Conservation (phyloP, 2,329 filamentous ascomycete genomes). For the Xylariaceae sp. region DNA sequence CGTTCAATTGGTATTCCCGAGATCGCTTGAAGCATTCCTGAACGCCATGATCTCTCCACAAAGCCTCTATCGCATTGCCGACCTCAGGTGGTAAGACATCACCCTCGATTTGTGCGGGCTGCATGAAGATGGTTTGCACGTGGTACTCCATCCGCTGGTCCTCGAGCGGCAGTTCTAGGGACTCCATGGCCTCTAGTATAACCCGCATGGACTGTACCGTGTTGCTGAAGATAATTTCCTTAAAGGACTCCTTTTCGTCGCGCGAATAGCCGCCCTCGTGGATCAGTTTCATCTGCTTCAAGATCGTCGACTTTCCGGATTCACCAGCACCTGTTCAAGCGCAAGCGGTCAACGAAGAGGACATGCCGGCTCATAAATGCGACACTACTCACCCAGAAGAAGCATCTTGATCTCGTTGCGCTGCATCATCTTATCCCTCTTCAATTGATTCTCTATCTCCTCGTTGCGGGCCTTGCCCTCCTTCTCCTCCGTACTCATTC, state of each 20-base stretch:
- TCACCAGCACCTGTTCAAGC: constrained; percentile 77
- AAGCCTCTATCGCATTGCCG: constrained; percentile 81
- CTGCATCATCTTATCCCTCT: constrained; percentile 97
- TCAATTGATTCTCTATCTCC: constrained; percentile 99
- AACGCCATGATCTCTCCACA: constrained; percentile 90
- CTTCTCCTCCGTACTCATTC: constrained; percentile 99
- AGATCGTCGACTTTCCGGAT: constrained; percentile 89
- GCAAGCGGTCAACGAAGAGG: background rate
- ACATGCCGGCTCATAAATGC: background rate
- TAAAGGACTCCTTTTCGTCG: constrained; percentile 69
- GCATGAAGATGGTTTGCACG: constrained; percentile 98
- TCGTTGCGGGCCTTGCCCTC: constrained; percentile 99
- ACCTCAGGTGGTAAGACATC: constrained; percentile 93
- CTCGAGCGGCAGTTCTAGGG: constrained; percentile 72
- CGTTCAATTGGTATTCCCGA: constrained; percentile 92
- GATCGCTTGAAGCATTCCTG: constrained; percentile 95
- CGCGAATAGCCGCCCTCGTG: constrained; percentile 98
- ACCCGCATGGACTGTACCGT: constrained; percentile 65
- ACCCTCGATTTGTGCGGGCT: constrained; percentile 92
- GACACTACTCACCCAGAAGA: constrained; percentile 71
- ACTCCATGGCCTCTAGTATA: constrained; percentile 65
- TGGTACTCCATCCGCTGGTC: constrained; percentile 94
- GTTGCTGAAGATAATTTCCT: constrained; percentile 67
- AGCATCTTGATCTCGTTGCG: constrained; percentile 99
- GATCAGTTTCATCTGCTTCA: constrained; percentile 99